Base-by-base conservation (phyloP, 805 yeast species). In the Lipomyces chichibuensis region DNA sequence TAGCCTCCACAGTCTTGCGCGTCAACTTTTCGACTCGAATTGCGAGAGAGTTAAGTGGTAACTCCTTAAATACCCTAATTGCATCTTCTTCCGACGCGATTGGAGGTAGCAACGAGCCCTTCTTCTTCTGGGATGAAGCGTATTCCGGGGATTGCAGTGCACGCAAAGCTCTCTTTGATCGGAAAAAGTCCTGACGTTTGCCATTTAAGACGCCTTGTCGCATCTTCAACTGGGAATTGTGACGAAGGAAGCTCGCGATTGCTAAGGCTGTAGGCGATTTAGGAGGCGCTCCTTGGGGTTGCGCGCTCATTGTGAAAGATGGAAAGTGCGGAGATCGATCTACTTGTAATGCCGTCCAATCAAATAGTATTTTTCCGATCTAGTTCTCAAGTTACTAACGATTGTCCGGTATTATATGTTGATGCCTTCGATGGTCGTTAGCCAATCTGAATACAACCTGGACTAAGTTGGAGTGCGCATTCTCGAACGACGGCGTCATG, bases 191-290 rank as follows among this genome's bases (percentile, higher is more conserved):
- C 46, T 86, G 84, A 59, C 87, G 87, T 69, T 85, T 85, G 64
- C 89, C 87, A 73, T 88, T 88, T 63, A 88, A 80, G n/a, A 88
- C 77, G 14, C 98, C 98, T 69, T 85, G 84, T 74, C 99, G 86
- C 78, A 88, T 90, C 75, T 94, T 95, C 70, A 94, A 81, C n/a
- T 80, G 78, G 43, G 80, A 76, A 77, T 90, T 84, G 72, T 86
- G 85, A 67, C 94, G 87, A 69, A 93, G 81, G 69, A 82, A 89
- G 62, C 84, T 83, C 52, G 96, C 97, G 57, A 94, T 79, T 20
- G 88, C 88, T 59, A 88, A 70, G 0, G 93, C 88, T 32, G 83
- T 80, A 0, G 91, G 91, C 14, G 59, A 49, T 25, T 67, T 67
- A 7, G 65, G 59, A 17, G 66, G 69, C 14, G 58, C 49, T 23